Percentiles rank a stretch among this genome's conserved stretches.
phyloP scores from a whole-genome alignment of 495 filamentous ascomycete genomes.

The Annulohypoxylon maeteangense region DNA sequence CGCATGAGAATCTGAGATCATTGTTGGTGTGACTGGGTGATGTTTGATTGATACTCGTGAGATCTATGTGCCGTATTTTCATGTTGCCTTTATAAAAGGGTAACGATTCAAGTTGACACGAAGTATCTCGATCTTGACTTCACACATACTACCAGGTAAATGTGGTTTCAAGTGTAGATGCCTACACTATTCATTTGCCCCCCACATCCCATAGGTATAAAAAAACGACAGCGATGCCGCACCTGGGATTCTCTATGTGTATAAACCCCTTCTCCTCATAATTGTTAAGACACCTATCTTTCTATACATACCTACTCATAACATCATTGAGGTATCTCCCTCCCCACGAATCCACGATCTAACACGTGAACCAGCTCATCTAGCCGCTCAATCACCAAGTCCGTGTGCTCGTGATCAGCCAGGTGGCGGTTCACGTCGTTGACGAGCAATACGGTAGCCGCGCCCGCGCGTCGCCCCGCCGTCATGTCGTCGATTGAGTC shows the following conservation, averaged over 20 bases:
- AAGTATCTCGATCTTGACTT: not conserved
- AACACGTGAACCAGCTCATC: constrained; percentile 78
- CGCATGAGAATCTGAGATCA: not conserved
- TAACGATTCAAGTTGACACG: not conserved
- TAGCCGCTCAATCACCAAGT: constrained; percentile 70
- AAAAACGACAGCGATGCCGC: not conserved
- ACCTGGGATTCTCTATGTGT: not conserved
- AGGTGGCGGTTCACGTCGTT: constrained; percentile 83
- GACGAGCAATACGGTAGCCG: constrained; percentile 86
- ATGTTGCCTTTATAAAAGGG: not conserved
- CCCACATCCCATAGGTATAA: not conserved
- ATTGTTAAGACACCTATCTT: not conserved
- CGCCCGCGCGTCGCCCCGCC: constrained; percentile 83
- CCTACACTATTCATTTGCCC: not conserved
- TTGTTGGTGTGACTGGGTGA: not conserved
- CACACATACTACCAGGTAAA: not conserved
- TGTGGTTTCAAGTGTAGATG: not conserved
- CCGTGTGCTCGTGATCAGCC: constrained; percentile 80
- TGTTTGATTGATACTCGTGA: not conserved
- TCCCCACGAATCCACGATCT: constrained; percentile 71
- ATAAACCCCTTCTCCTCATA: too few species aligned
- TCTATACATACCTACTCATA: not conserved
- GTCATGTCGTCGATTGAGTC: constrained; percentile 96
- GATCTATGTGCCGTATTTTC: not conserved
- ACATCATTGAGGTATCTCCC: constrained; percentile 4